Percentiles rank a stretch among this genome's conserved stretches.
Conservation (phyloP, 1,284 basidiomycete species). For the Cutaneotrichosporon daszewskae region DNA sequence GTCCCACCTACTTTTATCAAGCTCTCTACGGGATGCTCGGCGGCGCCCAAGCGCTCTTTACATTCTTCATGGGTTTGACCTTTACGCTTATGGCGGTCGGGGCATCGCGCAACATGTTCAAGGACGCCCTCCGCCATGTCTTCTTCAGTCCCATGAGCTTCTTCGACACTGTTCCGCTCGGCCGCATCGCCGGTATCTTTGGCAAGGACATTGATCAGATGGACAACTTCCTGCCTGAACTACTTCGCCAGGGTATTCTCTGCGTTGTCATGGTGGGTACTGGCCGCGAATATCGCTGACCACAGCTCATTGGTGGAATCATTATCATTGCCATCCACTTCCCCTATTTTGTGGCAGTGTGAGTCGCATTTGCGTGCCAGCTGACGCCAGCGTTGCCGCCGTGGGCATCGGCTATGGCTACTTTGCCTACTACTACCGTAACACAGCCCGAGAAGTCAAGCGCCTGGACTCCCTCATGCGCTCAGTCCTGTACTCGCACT, state of each 20-base stretch:
- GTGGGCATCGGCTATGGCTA: constrained; percentile 34
- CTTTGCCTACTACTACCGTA: constrained; percentile 62
- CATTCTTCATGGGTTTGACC: constrained; percentile 57
- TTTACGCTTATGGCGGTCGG: constrained; percentile 58
- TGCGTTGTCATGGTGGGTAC: no score
- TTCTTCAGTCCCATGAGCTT: constrained; percentile 65
- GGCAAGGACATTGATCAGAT: constrained; percentile 63
- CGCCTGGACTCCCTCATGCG: constrained; percentile 58
- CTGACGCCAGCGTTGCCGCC: constrained; percentile 27
- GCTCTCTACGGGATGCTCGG: constrained; percentile 64
- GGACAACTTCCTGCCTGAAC: constrained; percentile 61
- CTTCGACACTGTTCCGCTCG: constrained; percentile 63
- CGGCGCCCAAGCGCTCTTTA: constrained; percentile 53
- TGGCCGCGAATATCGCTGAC: constrained; percentile 45
- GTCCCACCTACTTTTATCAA: constrained; percentile 57
- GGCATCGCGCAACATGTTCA: constrained; percentile 59
- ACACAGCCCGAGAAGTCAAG: constrained; percentile 68
- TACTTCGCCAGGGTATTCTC: no score
- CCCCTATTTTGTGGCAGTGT: constrained; percentile 60
- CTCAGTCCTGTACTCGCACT: constrained; percentile 69
- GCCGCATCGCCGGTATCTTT: constrained; percentile 61
- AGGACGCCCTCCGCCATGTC: constrained; percentile 54
- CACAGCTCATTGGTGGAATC: constrained; percentile 53
- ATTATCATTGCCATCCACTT: constrained; percentile 64
- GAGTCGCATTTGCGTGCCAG: no score